Evolutionary conservation across 352 stramenopile genomes (phyloP).

Genomic region (Thalassiosira livingstoniorum): DNA sequence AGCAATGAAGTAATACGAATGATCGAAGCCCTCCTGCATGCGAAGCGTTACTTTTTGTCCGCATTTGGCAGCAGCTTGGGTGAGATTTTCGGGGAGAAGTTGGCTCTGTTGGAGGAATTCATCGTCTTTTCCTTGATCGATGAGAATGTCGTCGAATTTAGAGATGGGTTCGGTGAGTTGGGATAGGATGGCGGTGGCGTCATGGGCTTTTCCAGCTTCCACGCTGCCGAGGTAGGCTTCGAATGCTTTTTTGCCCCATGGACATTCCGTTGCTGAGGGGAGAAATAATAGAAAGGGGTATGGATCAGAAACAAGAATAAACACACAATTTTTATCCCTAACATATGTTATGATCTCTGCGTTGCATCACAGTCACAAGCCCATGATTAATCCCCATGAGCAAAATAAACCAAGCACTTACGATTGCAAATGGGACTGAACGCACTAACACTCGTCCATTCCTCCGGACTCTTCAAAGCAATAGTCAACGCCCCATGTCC

Average conservation of each 20-base stretch:
- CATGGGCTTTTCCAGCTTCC: constrained; percentile 86
- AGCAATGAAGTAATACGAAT: constrained; percentile 98
- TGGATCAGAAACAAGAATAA: no score
- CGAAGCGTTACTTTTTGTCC: constrained; percentile 88
- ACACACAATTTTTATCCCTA: no score
- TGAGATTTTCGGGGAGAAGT: constrained; percentile 67
- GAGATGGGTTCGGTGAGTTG: background rate
- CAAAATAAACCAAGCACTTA: constrained; percentile 25
- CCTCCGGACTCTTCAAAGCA: constrained; percentile 87
- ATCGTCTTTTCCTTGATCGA: constrained; percentile 74
- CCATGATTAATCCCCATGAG: no score
- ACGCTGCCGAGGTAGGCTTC: constrained; percentile 94
- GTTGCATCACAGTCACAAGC: no score
- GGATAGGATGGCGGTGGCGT: constrained; percentile 90
- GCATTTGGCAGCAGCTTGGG: constrained; percentile 84
- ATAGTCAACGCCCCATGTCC: constrained; percentile 96
- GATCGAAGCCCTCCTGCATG: constrained; percentile 93
- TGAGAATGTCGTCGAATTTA: constrained; percentile 76
- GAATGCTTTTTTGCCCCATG: constrained; percentile 99
- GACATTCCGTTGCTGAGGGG: constrained; percentile 85
- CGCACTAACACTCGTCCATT: constrained; percentile 93
- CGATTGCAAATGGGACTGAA: constrained; percentile 97
- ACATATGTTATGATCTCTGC: no score
- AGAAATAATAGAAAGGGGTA: no score
- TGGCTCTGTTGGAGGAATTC: constrained; percentile 66